phyloP scores from a whole-genome alignment of 2,329 filamentous ascomycete genomes.

The Colletotrichum musae region DNA sequence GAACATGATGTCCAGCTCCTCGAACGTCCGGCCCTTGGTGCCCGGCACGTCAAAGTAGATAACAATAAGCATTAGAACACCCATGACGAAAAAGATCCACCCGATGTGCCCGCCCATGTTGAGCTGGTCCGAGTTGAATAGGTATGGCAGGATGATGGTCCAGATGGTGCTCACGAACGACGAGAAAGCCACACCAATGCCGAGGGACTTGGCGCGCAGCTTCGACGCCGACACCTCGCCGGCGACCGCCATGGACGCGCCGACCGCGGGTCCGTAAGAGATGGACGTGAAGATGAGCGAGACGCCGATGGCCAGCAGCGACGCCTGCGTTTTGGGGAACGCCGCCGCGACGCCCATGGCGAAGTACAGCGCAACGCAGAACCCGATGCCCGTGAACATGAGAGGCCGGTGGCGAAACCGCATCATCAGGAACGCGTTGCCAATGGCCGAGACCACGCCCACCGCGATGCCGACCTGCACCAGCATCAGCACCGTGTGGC shows the following conservation, averaged over 20 bases:
- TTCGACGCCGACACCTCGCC: constrained; percentile 38
- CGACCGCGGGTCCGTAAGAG: constrained; percentile 43
- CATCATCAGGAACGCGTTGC: constrained; percentile 45
- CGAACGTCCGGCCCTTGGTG: constrained; percentile 48
- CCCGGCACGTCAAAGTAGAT: constrained; percentile 50
- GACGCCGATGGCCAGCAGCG: constrained; percentile 43
- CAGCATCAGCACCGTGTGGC: constrained; percentile 42
- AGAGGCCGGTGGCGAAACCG: constrained; percentile 43
- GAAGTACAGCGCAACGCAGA: constrained; percentile 42
- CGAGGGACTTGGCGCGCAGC: constrained; percentile 38
- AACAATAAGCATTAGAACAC: constrained; percentile 45
- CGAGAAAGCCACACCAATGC: constrained; percentile 33
- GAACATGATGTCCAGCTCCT: constrained; percentile 50
- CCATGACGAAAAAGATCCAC: constrained; percentile 56
- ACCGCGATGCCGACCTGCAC: constrained; percentile 43
- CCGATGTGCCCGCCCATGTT: constrained; percentile 58
- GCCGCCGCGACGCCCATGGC: constrained; percentile 44
- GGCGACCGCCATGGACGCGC: constrained; percentile 41
- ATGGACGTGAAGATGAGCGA: constrained; percentile 43
- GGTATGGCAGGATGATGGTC: constrained; percentile 46
- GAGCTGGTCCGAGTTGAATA: constrained; percentile 49
- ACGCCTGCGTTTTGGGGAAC: constrained; percentile 37
- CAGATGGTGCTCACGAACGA: constrained; percentile 38
- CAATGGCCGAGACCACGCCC: constrained; percentile 41
- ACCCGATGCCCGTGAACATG: constrained; percentile 42